Evolutionary conservation across 1,284 basidiomycete genomes (phyloP).

Genomic region (Ustilago loliicola): DNA sequence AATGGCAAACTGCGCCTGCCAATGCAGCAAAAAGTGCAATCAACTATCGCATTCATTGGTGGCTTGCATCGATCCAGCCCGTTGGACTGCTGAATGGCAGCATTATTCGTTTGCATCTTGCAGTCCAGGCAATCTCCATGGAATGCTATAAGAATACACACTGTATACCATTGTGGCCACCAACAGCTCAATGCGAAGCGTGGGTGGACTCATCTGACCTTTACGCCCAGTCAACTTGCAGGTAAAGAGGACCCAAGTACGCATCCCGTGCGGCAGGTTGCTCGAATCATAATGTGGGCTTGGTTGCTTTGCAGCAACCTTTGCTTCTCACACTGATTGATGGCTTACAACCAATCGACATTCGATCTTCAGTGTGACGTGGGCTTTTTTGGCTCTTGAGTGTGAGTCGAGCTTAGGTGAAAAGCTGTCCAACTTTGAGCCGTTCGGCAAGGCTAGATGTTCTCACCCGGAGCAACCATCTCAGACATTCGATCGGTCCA

Average conservation of each 20-base stretch:
- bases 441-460: background rate
- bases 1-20: too few species aligned
- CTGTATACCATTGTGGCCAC: too few species aligned
- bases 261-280: background rate
- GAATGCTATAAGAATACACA: too few species aligned
- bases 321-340: background rate
- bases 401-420: background rate
- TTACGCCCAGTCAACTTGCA: too few species aligned
- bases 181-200: background rate
- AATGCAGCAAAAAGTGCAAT: background rate
- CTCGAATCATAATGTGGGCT: background rate
- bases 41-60: background rate
- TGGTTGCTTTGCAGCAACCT: background rate
- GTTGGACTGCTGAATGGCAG: background rate
- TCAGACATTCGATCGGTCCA: conserved; percentile 6
- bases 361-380: background rate
- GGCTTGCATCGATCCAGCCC: background rate
- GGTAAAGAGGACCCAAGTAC: too few species aligned
- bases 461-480: conserved; percentile 1
- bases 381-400: background rate
- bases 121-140: background rate
- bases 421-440: background rate
- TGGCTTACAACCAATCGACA: background rate
- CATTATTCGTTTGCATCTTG: background rate
- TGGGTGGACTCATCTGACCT: too few species aligned